Percentiles rank a stretch among this genome's conserved stretches.
phyloP scores from a whole-genome alignment of 768 basidiomycete species.

The Tulasnella sp. region DNA sequence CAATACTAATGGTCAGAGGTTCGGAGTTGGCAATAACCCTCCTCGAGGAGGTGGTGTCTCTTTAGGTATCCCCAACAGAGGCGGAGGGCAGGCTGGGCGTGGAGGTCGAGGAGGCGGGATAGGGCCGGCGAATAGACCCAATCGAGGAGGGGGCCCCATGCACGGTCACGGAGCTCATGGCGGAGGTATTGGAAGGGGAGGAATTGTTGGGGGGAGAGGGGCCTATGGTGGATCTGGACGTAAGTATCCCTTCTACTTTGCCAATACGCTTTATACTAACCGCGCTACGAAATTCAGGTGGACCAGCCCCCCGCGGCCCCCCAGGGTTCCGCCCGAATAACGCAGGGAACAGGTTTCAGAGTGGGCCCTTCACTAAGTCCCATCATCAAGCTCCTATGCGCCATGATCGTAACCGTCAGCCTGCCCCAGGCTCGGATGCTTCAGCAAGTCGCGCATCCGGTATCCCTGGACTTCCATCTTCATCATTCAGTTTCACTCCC shows the following conservation, averaged over 20 bases:
- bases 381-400: constrained; percentile 15
- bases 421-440: background rate
- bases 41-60: constrained; percentile 11
- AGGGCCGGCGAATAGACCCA: constrained; percentile 44
- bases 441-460: background rate
- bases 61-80: constrained; percentile 4
- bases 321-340: constrained; percentile 14
- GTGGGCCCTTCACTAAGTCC: background rate
- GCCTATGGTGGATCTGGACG: constrained; percentile 7
- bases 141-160: constrained; percentile 32
- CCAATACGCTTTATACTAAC: background rate
- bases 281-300: background rate
- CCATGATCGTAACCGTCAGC: constrained; percentile 4
- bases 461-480: constrained; percentile 5
- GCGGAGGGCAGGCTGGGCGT: constrained; percentile 43
- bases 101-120: constrained; percentile 45
- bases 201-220: constrained; percentile 35
- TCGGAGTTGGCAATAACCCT: too few species aligned
- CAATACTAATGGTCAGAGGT: background rate
- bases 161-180: constrained; percentile 49
- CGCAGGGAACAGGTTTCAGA: background rate
- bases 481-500: constrained; percentile 27
- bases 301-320: constrained; percentile 17
- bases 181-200: constrained; percentile 51
- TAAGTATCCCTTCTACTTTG: background rate